Evolutionary conservation across 208 protist genomes (phyloP).

Genomic region (Wallacemonas sp.): DNA sequence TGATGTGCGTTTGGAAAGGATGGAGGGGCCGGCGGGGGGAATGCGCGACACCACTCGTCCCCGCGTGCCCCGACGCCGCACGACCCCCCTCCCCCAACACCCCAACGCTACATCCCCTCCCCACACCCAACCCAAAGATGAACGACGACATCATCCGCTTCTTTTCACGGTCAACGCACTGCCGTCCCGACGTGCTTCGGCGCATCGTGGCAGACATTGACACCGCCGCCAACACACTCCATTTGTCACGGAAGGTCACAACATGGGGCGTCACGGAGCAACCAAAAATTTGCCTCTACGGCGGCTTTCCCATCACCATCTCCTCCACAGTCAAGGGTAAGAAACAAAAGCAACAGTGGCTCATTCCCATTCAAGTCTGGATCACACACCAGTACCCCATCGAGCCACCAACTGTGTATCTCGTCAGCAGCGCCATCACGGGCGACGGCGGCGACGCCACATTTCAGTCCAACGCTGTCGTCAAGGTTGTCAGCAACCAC

Average conservation of each 20-base stretch:
- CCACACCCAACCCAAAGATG: constrained; percentile 16
- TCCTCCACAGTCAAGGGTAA: not conserved
- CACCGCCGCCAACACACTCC: constrained; percentile 23
- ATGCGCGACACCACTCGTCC: no score
- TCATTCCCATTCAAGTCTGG: constrained; percentile 70
- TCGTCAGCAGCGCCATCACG: constrained; percentile 21
- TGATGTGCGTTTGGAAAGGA: no score
- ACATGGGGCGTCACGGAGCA: constrained; percentile 56
- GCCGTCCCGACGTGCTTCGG: constrained; percentile 33
- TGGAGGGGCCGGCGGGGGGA: no score
- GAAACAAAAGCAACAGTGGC: constrained; percentile 6
- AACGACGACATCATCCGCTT: constrained; percentile 57
- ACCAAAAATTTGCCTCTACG: constrained; percentile 63
- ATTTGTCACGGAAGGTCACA: constrained; percentile 32
- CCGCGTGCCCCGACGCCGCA: not conserved
- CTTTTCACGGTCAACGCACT: constrained; percentile 36
- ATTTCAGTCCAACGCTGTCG: constrained; percentile 19
- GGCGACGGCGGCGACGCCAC: not conserved
- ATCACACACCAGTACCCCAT: constrained; percentile 50
- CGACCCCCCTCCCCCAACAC: not conserved
- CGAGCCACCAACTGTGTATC: constrained; percentile 54
- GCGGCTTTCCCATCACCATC: constrained; percentile 38
- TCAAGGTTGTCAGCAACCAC: constrained; percentile 50
- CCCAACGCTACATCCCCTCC: no score
- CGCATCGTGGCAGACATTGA: constrained; percentile 47